Evolutionary conservation across 1,284 basidiomycete genomes (phyloP).

Genomic region (Meira miltonrushii): DNA sequence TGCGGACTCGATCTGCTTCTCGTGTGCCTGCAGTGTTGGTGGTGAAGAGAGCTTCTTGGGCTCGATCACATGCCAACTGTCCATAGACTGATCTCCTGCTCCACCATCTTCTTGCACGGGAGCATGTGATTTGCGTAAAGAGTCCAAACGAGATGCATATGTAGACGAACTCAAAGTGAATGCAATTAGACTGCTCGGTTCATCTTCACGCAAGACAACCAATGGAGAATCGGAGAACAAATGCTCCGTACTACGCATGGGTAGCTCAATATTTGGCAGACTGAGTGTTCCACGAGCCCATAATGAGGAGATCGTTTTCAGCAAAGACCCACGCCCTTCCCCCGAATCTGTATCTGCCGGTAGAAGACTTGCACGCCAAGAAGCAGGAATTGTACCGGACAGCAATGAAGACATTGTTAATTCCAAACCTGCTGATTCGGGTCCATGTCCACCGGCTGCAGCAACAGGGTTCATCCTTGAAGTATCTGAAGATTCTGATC

Average conservation of each 20-base stretch:
- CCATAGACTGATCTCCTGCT: constrained; percentile 8
- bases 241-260: constrained; percentile 54
- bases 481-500: neutral
- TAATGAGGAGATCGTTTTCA: constrained; percentile 79
- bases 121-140: constrained; percentile 18
- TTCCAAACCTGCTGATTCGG: constrained; percentile 50
- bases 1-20: constrained; percentile 21
- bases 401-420: constrained; percentile 8
- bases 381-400: constrained; percentile 5
- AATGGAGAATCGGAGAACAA: constrained; percentile 83
- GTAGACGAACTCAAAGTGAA: constrained; percentile 84
- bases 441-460: constrained; percentile 55
- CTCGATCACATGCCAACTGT: constrained; percentile 28
- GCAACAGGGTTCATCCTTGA: constrained; percentile 12
- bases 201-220: constrained; percentile 92
- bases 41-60: constrained; percentile 9
- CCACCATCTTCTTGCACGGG: neutral
- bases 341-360: constrained; percentile 56
- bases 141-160: constrained; percentile 57
- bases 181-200: constrained; percentile 96
- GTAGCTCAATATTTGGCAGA: constrained; percentile 58
- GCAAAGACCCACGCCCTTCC: constrained; percentile 68
- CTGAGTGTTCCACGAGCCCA: constrained; percentile 56
- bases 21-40: constrained; percentile 12
- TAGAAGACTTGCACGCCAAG: constrained; percentile 8